phyloP scores from a whole-genome alignment of 345 rosid genomes.

The Hibiscus mutabilis region DNA sequence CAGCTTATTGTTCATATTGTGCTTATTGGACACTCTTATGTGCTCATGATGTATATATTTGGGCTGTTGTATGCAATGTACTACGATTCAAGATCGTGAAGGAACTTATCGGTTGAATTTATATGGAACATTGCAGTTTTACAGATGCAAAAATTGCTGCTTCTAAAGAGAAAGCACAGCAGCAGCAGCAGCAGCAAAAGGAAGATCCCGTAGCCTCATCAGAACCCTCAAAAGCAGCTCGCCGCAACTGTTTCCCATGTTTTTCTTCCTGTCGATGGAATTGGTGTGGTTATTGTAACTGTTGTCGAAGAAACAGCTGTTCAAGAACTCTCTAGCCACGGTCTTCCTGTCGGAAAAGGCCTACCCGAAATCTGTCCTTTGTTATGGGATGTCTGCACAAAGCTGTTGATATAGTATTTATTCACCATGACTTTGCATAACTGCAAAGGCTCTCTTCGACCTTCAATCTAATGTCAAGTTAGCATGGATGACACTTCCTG shows the following conservation, averaged over 20 bases:
- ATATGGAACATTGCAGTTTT: conserved; percentile 29
- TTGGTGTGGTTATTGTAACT: background rate
- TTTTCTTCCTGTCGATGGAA: conserved; percentile 26
- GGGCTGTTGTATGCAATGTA: background rate
- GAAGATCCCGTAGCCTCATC: conserved; percentile 4
- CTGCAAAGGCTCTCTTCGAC: background rate
- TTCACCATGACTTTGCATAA: too few relatives aligned
- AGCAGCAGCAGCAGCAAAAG: conserved; percentile 13
- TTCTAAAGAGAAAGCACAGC: conserved; percentile 14
- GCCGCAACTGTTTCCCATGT: conserved; percentile 25
- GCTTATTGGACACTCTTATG: background rate
- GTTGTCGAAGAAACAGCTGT: background rate
- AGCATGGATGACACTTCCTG: background rate
- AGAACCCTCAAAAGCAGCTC: conserved; percentile 14
- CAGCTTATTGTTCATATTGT: background rate
- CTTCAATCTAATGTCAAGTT: background rate
- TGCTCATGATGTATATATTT: background rate
- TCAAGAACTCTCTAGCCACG: background rate
- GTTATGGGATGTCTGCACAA: background rate
- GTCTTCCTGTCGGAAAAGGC: background rate
- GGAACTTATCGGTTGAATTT: background rate
- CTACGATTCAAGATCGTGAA: background rate
- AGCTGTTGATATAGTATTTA: too few relatives aligned
- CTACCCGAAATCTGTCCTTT: background rate
- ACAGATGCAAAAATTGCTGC: conserved; percentile 16